Base-by-base conservation (phyloP, 1,139 yeast genomes). In the Meyerozyma carpophila region DNA sequence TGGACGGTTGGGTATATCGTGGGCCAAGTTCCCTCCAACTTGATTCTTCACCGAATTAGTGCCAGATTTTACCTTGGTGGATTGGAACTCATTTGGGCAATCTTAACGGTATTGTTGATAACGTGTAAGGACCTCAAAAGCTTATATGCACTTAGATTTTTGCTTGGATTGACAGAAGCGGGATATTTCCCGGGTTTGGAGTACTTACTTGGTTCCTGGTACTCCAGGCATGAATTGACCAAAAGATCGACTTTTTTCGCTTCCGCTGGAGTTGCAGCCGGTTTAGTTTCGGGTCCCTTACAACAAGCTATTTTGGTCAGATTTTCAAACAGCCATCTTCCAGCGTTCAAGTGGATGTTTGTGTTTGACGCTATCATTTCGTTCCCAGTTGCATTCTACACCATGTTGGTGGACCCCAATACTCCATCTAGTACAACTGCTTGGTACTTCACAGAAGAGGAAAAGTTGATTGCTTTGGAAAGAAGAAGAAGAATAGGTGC, bases 1-100 rank as follows among this genome's bases (percentile, higher is more conserved):
- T 80, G 77, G 73, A 78, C 83, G 0, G 75, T 77, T 13, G 86
- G 85, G 1, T 79, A 79, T 48, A 73, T 79, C 45, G 59, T 80
- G 42, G 83, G 84, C 9, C 83, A 78, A 50, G 65, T 80, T 32
- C 86, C 85, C 1, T 72, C 81, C 11, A 78, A 77, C 53, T 63
- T 79, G 51, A 65, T 80, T 39, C 58, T 80, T 40, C 81, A 77
- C 53, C 62, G 77, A 46, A 68, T 77, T 6, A 69, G 78, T 11
- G 79, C 84, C 8, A 61, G 84, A 44, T 77, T 66, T 50, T 77
- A 77, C 45, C 57, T 81, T 43, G 79, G 85, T 52, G 59, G 65
- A 20, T 64, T 82, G 48, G 85, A 81, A 50, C 50, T 79, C 3
- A 48, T 68, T 8, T 83, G 88, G 88, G 77, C 82, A 1, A 48